A percentile compares a stretch with the other conserved stretches of the same genome.
These are phyloP conservation scores for Gomphus bonarii DNA, from an alignment of 1,284 basidiomycete genomes.

Conservation along the genomic window DNA sequence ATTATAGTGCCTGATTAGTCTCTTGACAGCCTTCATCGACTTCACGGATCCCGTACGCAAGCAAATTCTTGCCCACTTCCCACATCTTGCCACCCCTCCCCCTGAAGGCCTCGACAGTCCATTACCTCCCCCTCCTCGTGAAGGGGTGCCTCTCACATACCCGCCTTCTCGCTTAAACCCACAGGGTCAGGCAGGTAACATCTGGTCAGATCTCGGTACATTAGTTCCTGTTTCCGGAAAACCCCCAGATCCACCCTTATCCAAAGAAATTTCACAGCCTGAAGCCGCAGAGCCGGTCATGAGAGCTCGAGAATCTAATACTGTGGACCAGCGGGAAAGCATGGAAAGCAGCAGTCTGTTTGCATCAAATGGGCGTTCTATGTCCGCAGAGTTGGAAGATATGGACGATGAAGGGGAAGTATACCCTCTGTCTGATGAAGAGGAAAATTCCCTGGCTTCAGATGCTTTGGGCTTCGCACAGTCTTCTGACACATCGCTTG, in stretches of 20 bases:
- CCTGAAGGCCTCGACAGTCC: slow-evolving; percentile 69
- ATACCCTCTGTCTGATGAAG: slow-evolving; percentile 4
- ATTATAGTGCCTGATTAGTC: not conserved
- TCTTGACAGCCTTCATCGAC: slow-evolving; percentile 69
- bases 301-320: not conserved
- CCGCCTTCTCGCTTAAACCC: slow-evolving; percentile 1
- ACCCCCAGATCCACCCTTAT: slow-evolving; percentile 23
- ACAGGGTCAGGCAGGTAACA: slow-evolving; percentile 18
- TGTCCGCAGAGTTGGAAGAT: not conserved
- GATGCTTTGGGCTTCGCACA: slow-evolving; percentile 23
- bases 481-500: not conserved
- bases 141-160: slow-evolving; percentile 6
- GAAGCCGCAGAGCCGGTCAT: not conserved
- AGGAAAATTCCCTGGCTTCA: slow-evolving; percentile 17
- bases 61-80: slow-evolving; percentile 61
- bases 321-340: not conserved
- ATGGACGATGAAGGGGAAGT: not conserved
- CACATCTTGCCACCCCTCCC: slow-evolving; percentile 64
- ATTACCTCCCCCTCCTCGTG: slow-evolving; percentile 67
- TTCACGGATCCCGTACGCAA: slow-evolving; percentile 72
- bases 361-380: slow-evolving; percentile 1
- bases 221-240: slow-evolving; percentile 48
- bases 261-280: not conserved
- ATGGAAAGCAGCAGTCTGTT: not conserved
- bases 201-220: slow-evolving; percentile 61